A percentile compares a stretch with the other conserved stretches of the same genome.
phyloP scores from a whole-genome alignment of 2,329 filamentous ascomycete genomes.

The Davidsoniella virescens region DNA sequence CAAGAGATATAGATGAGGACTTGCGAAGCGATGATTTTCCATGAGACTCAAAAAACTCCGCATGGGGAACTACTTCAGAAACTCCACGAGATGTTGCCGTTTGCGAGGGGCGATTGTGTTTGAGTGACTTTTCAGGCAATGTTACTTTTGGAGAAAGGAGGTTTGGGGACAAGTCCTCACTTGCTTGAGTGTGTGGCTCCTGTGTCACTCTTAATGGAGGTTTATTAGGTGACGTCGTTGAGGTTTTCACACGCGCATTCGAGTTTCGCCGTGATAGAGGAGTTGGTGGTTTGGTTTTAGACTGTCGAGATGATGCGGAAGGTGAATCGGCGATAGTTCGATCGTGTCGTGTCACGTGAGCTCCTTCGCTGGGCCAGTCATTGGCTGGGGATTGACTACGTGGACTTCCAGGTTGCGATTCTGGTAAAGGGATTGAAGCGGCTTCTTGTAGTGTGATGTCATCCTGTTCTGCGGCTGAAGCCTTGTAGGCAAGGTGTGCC shows the following conservation, averaged over 20 bases:
- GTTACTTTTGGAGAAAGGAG: slow-evolving; percentile 19
- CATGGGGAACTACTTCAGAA: slow-evolving; percentile 4
- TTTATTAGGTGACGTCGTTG: slow-evolving; percentile 8
- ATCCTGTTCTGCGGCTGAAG: slow-evolving; percentile 10
- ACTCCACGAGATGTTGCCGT: neutral
- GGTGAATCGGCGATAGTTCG: neutral
- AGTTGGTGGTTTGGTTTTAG: slow-evolving; percentile 1
- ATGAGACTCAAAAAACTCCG: slow-evolving; percentile 6
- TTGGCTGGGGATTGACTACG: slow-evolving; percentile 2
- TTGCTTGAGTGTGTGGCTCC: slow-evolving; percentile 18
- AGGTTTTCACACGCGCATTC: slow-evolving; percentile 16
- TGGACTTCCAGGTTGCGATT: slow-evolving; percentile 6
- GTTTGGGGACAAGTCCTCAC: slow-evolving; percentile 19
- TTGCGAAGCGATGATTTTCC: neutral
- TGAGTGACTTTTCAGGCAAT: slow-evolving; percentile 3
- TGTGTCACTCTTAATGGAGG: slow-evolving; percentile 15
- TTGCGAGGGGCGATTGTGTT: slow-evolving; percentile 3
- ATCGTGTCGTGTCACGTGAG: neutral
- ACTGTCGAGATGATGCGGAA: neutral
- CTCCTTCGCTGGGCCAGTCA: neutral
- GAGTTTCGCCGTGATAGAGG: slow-evolving; percentile 14
- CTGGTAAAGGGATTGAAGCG: slow-evolving; percentile 9
- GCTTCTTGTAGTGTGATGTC: slow-evolving; percentile 10
- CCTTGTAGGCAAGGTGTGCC: slow-evolving; percentile 5
- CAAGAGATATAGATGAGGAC: neutral